Evolutionary conservation across 805 yeast species (phyloP), one percentile per base, ranked within the genome.

Genomic region (Blastobotrys chiropterorum): DNA sequence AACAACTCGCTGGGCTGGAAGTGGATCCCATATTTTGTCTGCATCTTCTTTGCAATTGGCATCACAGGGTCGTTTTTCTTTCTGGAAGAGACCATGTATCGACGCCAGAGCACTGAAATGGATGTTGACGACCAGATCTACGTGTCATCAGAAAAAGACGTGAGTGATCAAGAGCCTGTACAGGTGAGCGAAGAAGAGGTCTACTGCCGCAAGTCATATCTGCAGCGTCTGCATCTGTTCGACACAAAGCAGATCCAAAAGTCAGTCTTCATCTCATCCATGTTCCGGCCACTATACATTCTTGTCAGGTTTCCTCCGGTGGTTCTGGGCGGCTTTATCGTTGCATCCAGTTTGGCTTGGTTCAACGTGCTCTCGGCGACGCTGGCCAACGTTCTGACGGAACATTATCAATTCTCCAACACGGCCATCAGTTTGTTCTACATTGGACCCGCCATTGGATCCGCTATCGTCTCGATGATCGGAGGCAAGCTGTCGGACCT

Each of bases 271-370:
- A 21, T 62, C 56, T 19, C 65, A 62, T 52, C 66, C 61, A 58
- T 56, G 70, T 53, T 55, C 62, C 48, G 75, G 22, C 76, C 77
- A 2, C 68, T 68, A 46, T 71, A 75, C 51, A 57, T 62, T 19
- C 62, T 67, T 2, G 55, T 64, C 11, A 46, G 57, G 3, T 65
- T 68, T 50, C 84, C 86, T 2, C 71, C 77, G 14, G 80, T 82
- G 2, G 60, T 80, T n/a, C 82, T 80, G 74, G 73, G 78, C 14
- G 84, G 85, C 0, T 70, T 79, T 56, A 63, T 73, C 17, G 76
- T 77, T 54, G 83, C 83, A 8, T 62, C 74, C 2, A 69, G 77
- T 2, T 64, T 77, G 21, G 70, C 72, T 51, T 77, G 78, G 76
- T 76, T 74, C 60, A 69, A 73, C 44, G 67, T 78, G 48, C 64